Evolutionary conservation across 176 grass and related monocot species (phyloP), one percentile per base, ranked within the genome.

Genomic region (Tillandsia fasciculata): DNA sequence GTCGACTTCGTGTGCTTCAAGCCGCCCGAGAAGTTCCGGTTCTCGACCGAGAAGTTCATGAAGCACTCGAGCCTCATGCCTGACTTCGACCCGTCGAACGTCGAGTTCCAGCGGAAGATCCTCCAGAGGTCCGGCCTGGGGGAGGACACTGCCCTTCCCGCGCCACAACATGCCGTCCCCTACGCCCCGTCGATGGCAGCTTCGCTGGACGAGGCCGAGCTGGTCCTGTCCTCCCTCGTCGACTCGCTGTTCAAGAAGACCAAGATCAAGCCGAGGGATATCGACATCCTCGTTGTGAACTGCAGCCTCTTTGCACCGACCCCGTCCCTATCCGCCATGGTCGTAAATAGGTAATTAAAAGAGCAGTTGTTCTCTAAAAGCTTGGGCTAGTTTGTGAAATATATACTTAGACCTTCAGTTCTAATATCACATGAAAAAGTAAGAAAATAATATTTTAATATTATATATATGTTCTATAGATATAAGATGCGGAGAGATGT

Each of bases 71-170:
- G 69, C 72, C 74, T 88, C 12, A 87, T 81, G 70, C 86, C 83
- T 26, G 84, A 86, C 79, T 88, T 86, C 69, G 59, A 85, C 26
- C 75, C 88, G 24, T 76, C 74, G 10, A 80, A 28, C 1, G 50
- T 97, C 50, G 84, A 93, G 71, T 97, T 97, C 83, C 94, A 97
- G 82, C 84, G 89, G 74, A 92, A 87, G 74, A 97, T 97, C 74
- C 77, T 93, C 2, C 89, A 97, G 87, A 82, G 94, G 42, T 92
- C 94, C 9, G 94, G 94, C 0, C 85, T 97, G 48, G 91, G 94
- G 74, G 89, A 97, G 74, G 89, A 97, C 66, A 93, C 94, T 20
- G 90, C 84, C 47, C 76, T 83, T 52, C 94, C 94, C 1, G 79
- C 82, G 54, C 89, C 89, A 18, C 77, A 91, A 74, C 86, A 87